Percentiles rank a stretch among this genome's conserved stretches.
phyloP scores from a whole-genome alignment of 805 yeast species.

The Priceomyces medius region DNA sequence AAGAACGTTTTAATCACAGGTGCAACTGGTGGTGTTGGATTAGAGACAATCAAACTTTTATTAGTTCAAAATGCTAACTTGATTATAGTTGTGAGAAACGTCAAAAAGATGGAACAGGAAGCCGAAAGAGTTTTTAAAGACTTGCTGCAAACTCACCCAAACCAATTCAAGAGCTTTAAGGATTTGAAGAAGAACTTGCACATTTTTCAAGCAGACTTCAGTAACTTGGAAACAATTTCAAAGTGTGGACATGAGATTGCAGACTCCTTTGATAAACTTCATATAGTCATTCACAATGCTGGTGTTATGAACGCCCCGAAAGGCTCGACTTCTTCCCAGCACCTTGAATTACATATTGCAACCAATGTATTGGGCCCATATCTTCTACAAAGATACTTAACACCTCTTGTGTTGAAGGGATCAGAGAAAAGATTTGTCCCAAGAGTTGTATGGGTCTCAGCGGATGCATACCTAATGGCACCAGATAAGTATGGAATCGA shows the following conservation, averaged over 20 bases:
- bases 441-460: slow-evolving; percentile 47
- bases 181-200: slow-evolving; percentile 19
- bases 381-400: slow-evolving; percentile 39
- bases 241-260: slow-evolving; percentile 32
- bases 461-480: slow-evolving; percentile 33
- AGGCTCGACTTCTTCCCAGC: slow-evolving; percentile 36
- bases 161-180: not conserved
- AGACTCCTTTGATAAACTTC: slow-evolving; percentile 13
- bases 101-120: slow-evolving; percentile 26
- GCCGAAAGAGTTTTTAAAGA: slow-evolving; percentile 11
- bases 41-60: slow-evolving; percentile 28
- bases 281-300: slow-evolving; percentile 23
- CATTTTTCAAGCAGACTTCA: slow-evolving; percentile 31
- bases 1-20: slow-evolving; percentile 43
- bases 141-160: not conserved
- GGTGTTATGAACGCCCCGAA: slow-evolving; percentile 28
- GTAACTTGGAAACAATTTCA: slow-evolving; percentile 42
- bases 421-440: slow-evolving; percentile 16
- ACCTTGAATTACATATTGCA: slow-evolving; percentile 47
- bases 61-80: slow-evolving; percentile 19
- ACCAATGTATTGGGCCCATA: slow-evolving; percentile 48
- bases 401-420: slow-evolving; percentile 34
- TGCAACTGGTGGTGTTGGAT: slow-evolving; percentile 35
- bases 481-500: slow-evolving; percentile 32
- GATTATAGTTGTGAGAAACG: slow-evolving; percentile 35